Evolutionary conservation across 352 stramenopile species (phyloP).

Genomic region (Blastocystis sp.): DNA sequence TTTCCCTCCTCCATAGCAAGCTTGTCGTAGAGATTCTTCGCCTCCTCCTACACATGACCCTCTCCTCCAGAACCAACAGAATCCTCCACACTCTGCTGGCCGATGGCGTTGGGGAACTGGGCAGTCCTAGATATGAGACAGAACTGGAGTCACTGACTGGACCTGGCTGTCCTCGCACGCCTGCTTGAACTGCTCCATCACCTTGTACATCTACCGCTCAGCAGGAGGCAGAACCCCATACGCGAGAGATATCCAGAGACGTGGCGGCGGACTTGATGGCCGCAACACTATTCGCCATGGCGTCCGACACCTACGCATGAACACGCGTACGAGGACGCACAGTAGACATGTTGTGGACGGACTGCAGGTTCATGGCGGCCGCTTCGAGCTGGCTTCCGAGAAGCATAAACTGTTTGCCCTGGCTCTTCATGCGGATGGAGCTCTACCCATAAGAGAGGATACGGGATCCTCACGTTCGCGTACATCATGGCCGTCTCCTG

Average conservation of each 20-base stretch:
- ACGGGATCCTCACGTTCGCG: conserved; percentile 4
- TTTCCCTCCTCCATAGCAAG: neutral
- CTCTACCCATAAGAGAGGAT: conserved; percentile 11
- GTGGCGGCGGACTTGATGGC: conserved; percentile 30
- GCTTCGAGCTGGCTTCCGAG: conserved; percentile 30
- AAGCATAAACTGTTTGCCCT: conserved; percentile 61
- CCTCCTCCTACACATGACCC: conserved; percentile 9
- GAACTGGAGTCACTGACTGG: neutral
- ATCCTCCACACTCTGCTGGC: conserved; percentile 16
- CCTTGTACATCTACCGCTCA: conserved; percentile 59
- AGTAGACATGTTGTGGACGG: conserved; percentile 18
- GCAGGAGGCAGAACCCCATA: neutral
- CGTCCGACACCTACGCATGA: conserved; percentile 10
- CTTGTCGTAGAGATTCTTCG: conserved; percentile 6
- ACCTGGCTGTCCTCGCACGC: conserved; percentile 62
- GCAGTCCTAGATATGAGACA: conserved; percentile 31
- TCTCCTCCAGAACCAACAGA: neutral
- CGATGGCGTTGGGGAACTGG: conserved; percentile 22
- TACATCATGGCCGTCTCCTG: conserved; percentile 54
- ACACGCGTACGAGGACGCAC: neutral
- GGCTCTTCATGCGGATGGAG: conserved; percentile 25
- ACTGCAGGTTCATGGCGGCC: conserved; percentile 45
- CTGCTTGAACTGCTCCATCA: conserved; percentile 55
- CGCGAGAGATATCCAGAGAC: conserved; percentile 21
- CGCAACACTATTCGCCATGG: conserved; percentile 9